Percentiles rank a stretch among this genome's conserved stretches.
These are phyloP conservation scores for Talaromyces adpressus DNA, from an alignment of 495 filamentous ascomycete genomes.

Conservation along the genomic window DNA sequence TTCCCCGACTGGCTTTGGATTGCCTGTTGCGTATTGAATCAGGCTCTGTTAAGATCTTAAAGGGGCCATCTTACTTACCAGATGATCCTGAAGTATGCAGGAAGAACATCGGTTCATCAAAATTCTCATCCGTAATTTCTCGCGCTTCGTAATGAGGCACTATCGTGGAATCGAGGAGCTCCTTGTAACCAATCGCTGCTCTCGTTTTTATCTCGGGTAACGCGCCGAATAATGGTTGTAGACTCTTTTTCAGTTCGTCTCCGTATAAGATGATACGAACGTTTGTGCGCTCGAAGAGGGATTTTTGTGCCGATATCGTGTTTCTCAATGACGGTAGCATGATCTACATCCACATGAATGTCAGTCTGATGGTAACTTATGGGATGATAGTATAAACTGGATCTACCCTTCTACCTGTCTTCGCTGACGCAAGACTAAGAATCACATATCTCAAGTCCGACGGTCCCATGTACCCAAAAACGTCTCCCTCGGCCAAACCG, in stretches of 20 bases:
- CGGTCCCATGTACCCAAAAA: conserved; percentile 18
- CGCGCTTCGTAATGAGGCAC: conserved; percentile 6
- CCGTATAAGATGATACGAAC: background rate
- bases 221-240: background rate
- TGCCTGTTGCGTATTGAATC: background rate
- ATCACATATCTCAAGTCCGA: conserved; percentile 20
- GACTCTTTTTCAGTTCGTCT: conserved; percentile 1
- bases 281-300: conserved; percentile 2
- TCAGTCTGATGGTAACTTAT: no score
- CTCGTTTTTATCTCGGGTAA: background rate
- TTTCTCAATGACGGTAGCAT: conserved; percentile 7
- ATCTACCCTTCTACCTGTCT: conserved; percentile 10
- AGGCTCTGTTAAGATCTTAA: background rate
- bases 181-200: background rate
- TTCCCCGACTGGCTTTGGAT: background rate
- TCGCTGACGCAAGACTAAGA: conserved; percentile 18
- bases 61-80: background rate
- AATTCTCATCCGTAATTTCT: conserved; percentile 1
- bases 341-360: background rate
- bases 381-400: no score
- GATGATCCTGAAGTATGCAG: conserved; percentile 4
- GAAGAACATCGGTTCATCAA: background rate
- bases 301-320: conserved; percentile 1
- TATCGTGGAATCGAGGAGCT: background rate
- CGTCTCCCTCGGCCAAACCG: background rate